phyloP scores from a whole-genome alignment of 106 monocot species.

The Phalaenopsis equestris region DNA sequence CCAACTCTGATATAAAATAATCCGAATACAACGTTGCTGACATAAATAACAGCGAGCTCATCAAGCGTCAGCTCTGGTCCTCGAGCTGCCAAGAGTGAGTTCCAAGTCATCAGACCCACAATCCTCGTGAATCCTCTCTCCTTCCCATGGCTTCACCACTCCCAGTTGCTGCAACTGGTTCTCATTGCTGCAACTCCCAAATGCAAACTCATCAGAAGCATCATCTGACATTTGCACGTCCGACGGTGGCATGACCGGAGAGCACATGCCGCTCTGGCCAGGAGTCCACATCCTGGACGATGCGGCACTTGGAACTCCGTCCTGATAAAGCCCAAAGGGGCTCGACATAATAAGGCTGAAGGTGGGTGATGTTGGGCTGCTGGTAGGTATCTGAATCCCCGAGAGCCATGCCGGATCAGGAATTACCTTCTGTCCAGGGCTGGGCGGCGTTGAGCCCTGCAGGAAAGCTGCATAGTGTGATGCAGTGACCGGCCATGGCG shows the following conservation, averaged over 20 bases:
- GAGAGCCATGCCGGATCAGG: constrained; percentile 28
- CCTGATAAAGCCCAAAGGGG: constrained; percentile 26
- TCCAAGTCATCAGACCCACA: constrained; percentile 49
- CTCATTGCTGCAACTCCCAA: constrained; percentile 18
- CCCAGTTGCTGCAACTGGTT: constrained; percentile 7
- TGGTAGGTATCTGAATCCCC: too few species aligned
- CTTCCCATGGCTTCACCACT: constrained; percentile 63
- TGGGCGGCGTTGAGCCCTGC: constrained; percentile 34
- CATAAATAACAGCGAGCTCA: neutral
- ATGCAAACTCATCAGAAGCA: constrained; percentile 35
- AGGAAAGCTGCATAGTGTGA: neutral
- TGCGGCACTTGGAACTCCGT: constrained; percentile 10
- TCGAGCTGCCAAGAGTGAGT: constrained; percentile 50
- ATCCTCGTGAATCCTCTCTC: constrained; percentile 60
- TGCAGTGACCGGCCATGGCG: constrained; percentile 28
- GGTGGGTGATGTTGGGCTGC: constrained; percentile 34
- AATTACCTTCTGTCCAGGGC: constrained; percentile 27
- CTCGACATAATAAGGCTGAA: constrained; percentile 47
- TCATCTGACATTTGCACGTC: constrained; percentile 16
- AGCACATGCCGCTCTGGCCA: constrained; percentile 44
- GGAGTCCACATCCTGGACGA: constrained; percentile 47
- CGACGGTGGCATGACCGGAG: constrained; percentile 15
- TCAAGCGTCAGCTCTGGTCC: constrained; percentile 16
- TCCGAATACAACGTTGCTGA: neutral
- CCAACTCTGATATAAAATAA: neutral